Evolutionary conservation across 2,329 filamentous ascomycete species (phyloP).

Genomic region (Fusarium austroafricanum): DNA sequence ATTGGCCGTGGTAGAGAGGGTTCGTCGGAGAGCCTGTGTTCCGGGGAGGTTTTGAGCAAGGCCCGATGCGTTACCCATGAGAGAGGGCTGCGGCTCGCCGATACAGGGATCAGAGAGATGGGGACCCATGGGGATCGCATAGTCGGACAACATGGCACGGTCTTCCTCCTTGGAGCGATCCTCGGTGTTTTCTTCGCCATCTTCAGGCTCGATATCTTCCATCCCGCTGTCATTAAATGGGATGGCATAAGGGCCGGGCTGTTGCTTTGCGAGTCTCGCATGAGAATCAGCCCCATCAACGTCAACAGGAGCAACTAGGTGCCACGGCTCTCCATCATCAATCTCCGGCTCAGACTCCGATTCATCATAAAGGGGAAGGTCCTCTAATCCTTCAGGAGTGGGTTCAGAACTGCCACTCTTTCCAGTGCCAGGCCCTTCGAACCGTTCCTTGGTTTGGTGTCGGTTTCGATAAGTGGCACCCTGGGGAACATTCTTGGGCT

Average conservation of each 20-base stretch:
- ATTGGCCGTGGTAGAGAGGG: not conserved
- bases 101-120: not conserved
- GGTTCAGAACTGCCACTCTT: not conserved
- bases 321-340: not conserved
- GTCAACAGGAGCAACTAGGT: not conserved
- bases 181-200: not conserved
- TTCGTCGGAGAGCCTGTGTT: not conserved
- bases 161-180: not conserved
- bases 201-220: not conserved
- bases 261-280: too few species aligned
- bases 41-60: not conserved
- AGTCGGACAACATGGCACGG: constrained; percentile 1
- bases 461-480: not conserved
- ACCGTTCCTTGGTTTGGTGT: not conserved
- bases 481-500: not conserved
- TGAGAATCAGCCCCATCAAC: not conserved
- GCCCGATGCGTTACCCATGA: not conserved
- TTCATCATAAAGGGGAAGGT: not conserved
- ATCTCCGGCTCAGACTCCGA: not conserved
- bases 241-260: not conserved
- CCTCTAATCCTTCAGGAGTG: not conserved
- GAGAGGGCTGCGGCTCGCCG: constrained; percentile 4
- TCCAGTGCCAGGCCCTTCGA: not conserved
- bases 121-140: constrained; percentile 12
- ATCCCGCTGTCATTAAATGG: not conserved